Evolutionary conservation across 2,329 filamentous ascomycete species (phyloP).

Genomic region (Penicillium brevicompactum): DNA sequence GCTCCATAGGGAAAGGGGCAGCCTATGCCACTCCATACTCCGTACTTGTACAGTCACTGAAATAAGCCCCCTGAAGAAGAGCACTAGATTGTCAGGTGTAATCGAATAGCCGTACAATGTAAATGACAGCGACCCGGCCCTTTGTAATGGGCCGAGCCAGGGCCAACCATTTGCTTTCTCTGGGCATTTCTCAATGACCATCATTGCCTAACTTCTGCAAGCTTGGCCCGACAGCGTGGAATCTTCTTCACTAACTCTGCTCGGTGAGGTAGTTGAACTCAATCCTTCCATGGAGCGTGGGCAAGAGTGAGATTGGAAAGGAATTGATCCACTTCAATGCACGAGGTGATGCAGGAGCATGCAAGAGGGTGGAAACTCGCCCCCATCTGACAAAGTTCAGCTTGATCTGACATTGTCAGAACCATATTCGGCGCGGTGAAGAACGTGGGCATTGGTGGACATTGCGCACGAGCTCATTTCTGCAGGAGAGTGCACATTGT

Average conservation of each 20-base stretch:
- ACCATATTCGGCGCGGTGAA: slow-evolving; percentile 7
- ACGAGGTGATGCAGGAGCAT: neutral
- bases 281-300: neutral
- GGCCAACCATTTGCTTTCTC: slow-evolving; percentile 7
- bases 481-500: slow-evolving; percentile 12
- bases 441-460: slow-evolving; percentile 2
- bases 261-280: neutral
- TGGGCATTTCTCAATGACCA: slow-evolving; percentile 8
- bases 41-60: neutral
- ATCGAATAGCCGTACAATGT: neutral
- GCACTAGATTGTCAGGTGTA: neutral
- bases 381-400: slow-evolving; percentile 4
- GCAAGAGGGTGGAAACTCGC: slow-evolving; percentile 13
- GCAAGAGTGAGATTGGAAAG: neutral
- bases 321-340: neutral
- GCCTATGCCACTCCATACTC: neutral
- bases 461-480: slow-evolving; percentile 6
- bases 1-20: neutral
- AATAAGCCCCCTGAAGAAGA: neutral
- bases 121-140: neutral
- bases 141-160: slow-evolving; percentile 7
- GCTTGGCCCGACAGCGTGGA: slow-evolving; percentile 4
- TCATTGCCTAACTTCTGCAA: slow-evolving; percentile 11
- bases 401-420: slow-evolving; percentile 14
- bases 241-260: neutral